These are phyloP conservation scores for Dalbergia oliveri DNA, from an alignment of 306 rosid genomes.

Conservation along the genomic window DNA sequence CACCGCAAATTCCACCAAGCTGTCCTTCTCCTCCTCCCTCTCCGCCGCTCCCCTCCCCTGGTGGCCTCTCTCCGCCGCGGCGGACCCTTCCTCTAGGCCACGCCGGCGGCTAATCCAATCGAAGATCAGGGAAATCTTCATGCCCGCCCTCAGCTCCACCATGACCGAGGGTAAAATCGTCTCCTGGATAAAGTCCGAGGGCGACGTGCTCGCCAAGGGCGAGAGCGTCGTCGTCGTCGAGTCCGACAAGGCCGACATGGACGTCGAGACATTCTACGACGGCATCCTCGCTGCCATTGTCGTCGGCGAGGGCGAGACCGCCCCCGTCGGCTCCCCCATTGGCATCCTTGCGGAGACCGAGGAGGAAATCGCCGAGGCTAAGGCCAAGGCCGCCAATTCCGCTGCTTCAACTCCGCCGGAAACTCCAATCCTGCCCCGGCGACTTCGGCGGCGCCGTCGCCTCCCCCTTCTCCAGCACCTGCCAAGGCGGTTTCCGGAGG, in stretches of 20 bases:
- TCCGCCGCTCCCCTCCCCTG: conserved; percentile 57
- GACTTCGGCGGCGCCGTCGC: not conserved
- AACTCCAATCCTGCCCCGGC: conserved; percentile 58
- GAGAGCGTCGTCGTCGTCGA: conserved; percentile 95
- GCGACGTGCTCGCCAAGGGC: conserved; percentile 87
- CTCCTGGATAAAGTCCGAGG: conserved; percentile 93
- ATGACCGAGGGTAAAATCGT: conserved; percentile 99
- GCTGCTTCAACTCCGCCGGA: conserved; percentile 55
- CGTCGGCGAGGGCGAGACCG: conserved; percentile 79
- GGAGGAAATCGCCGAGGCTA: conserved; percentile 78
- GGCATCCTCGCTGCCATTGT: conserved; percentile 91
- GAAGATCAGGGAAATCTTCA: conserved; percentile 95
- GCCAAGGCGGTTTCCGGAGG: conserved; percentile 50
- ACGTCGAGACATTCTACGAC: conserved; percentile 89
- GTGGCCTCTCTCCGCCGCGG: conserved; percentile 32
- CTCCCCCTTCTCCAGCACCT: conserved; percentile 50
- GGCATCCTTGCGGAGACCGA: conserved; percentile 78
- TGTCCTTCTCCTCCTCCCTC: conserved; percentile 72
- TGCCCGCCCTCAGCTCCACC: conserved; percentile 99
- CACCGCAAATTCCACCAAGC: not conserved
- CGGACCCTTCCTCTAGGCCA: conserved; percentile 7
- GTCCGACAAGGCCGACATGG: conserved; percentile 96
- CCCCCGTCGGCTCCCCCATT: conserved; percentile 92
- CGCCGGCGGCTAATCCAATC: conserved; percentile 63
- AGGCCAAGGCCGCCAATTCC: conserved; percentile 68